These are phyloP conservation scores for Galium porrigens DNA, from an alignment of 305 asterid genomes.

Conservation along the genomic window DNA sequence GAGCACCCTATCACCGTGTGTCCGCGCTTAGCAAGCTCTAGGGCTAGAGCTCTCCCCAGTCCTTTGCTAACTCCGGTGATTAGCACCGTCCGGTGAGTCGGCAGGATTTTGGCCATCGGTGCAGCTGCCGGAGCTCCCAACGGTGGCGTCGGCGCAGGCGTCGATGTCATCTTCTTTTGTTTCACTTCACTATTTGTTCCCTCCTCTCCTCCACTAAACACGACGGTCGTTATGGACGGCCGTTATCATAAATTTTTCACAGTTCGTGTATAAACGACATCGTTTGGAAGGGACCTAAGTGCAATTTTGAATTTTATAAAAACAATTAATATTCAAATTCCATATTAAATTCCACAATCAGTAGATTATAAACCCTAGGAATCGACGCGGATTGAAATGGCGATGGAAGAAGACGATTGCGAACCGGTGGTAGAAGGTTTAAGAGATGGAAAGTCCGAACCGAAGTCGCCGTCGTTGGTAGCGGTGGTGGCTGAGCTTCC, in stretches of 20 bases:
- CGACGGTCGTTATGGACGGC: conserved; percentile 4
- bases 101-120: conserved; percentile 20
- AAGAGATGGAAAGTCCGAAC: not conserved
- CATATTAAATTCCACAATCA: conserved; percentile 2
- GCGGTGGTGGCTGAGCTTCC: conserved; percentile 16
- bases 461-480: conserved; percentile 6
- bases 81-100: conserved; percentile 38
- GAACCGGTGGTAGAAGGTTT: not conserved
- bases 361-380: conserved; percentile 7
- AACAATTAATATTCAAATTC: not conserved
- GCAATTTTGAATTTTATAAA: not conserved
- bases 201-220: not conserved
- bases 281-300: not conserved
- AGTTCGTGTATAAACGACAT: not conserved
- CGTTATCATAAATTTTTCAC: not conserved
- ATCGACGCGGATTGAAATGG: conserved; percentile 6
- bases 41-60: conserved; percentile 72
- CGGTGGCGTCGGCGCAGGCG: conserved; percentile 24
- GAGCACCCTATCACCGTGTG: conserved; percentile 82
- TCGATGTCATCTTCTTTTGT: conserved; percentile 21
- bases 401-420: conserved; percentile 10
- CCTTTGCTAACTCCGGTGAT: conserved; percentile 88
- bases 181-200: conserved; percentile 1
- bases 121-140: conserved; percentile 16
- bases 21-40: conserved; percentile 74